Conservation (phyloP, 106 monocot species). For the Xerophyta viscosa region DNA sequence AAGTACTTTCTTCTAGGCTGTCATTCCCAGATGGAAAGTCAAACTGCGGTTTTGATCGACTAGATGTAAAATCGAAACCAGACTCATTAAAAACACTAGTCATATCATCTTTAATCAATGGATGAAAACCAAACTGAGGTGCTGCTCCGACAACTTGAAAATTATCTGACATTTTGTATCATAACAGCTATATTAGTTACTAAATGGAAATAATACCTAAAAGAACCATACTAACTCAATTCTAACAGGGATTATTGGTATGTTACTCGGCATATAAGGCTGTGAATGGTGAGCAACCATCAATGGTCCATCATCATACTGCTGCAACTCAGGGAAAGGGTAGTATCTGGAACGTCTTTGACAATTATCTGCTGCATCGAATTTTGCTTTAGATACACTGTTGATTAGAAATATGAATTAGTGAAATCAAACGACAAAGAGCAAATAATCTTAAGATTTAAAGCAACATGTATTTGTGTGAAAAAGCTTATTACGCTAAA, state of each 20-base stretch:
- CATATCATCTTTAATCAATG: slow-evolving; percentile 32
- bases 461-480: slow-evolving; percentile 1
- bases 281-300: slow-evolving; percentile 17
- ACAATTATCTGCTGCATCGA: slow-evolving; percentile 98
- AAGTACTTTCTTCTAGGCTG: slow-evolving; percentile 25
- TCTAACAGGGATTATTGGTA: slow-evolving; percentile 27
- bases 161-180: slow-evolving; percentile 21
- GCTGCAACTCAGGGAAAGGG: slow-evolving; percentile 85
- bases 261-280: slow-evolving; percentile 14
- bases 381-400: slow-evolving; percentile 99
- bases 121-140: slow-evolving; percentile 38
- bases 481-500: no score
- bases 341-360: slow-evolving; percentile 92
- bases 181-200: neutral
- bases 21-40: slow-evolving; percentile 45
- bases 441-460: slow-evolving; percentile 9
- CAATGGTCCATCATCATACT: slow-evolving; percentile 45
- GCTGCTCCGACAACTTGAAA: slow-evolving; percentile 20
- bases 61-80: slow-evolving; percentile 27
- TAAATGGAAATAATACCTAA: neutral
- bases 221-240: neutral
- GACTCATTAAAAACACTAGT: slow-evolving; percentile 31
- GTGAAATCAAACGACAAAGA: slow-evolving; percentile 21
- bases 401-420: slow-evolving; percentile 87
- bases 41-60: slow-evolving; percentile 24